Base-by-base conservation (phyloP, 2,329 filamentous ascomycete genomes). In the Trichoderma hamatum region DNA sequence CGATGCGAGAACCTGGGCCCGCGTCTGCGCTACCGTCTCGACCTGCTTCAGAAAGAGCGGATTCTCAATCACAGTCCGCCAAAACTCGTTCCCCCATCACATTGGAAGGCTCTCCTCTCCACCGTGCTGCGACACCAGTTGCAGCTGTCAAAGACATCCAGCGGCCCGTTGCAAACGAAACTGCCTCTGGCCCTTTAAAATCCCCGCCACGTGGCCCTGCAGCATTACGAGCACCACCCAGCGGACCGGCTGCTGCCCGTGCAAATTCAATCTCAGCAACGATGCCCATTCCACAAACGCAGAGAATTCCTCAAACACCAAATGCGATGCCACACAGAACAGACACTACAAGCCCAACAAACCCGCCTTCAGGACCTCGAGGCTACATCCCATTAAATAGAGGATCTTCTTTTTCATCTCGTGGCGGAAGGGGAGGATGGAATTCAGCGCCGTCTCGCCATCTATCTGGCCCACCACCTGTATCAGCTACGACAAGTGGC, bases 141-240 rank as follows among this genome's bases (percentile, higher is more conserved):
- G 70, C 68, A 49, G 74, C 75, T 14, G 63, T 68, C 26, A 76
- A 77, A 69, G 79, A 80, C 19, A 66, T 72, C 6, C 72, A 73
- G 55, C 78, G 73, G 46, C 73, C 73, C 56, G 72, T 68, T 32
- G 76, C 70, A 43, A 76, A 73, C 68, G 80, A 76, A 32, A 70
- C 75, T 52, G 75, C 75, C 11, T 71, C 73, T 5, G 71, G 74
- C 34, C 71, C 75, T 16, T 72, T 76, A 16, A 80, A 80, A 71
- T 86, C 86, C 21, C 86, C 86, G 14, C 86, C 86, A 3, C 83
- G 85, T 63, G 86, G 85, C 0, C 86, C 86, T 32, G 85, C 86
- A 14, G 85, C 85, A 16, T 77, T 86, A 21, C 81, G 85, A 70
- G 81, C 80, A 14, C 84, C 85, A 24, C 85, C 85, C 3, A 86